Base-by-base conservation (phyloP, 2,329 filamentous ascomycete genomes). In the Nemania abortiva region DNA sequence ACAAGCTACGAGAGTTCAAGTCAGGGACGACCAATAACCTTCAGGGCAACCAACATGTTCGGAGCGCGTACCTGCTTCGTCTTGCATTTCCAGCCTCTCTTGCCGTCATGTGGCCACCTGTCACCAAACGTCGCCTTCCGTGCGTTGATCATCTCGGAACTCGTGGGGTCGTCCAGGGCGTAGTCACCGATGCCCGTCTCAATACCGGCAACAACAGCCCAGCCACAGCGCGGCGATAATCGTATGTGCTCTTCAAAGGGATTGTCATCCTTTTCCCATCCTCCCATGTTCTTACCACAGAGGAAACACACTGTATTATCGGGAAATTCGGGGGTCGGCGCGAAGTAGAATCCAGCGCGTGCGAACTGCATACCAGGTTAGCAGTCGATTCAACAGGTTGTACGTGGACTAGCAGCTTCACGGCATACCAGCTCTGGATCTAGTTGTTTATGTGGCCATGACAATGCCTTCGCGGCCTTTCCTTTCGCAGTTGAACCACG, bases 251-350 rank as follows among this genome's bases (percentile, higher is more conserved):
- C 96, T 58, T 87, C 86, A 4, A 97, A 84, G 0, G 96, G 93
- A 69, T 94, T 89, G 78, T 99, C 96, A 24, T 90, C 89, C 47
- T 91, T 86, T 76, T 98, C 95, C 96, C 96, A 99, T 68, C 94
- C 95, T 78, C 97, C 94, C 13, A 99, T 86, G 64, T 91, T 89
- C 78, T 93, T 92, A 70, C 89, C 84, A 82, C 96, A 99, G 45
- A 94, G 86, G 80, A 97, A 98, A 80, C 96, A 99, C 74, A 89
- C 88, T 56, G 93, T 93, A 80, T 98, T 98, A 80, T 99, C 96
- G 45, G 91, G 91, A 76, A 90, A 92, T 55, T 89, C 87, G 60
- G 88, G 85, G 15, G 88, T 89, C 1, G 96, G 95, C 69, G 90
- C 88, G 82, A 93, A 98, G 82, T 91, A 96, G 83, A 99, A 97